Percentiles rank a stretch among this genome's conserved stretches.
Conservation (phyloP, 441 rosid species). For the Pelargonium australe region DNA sequence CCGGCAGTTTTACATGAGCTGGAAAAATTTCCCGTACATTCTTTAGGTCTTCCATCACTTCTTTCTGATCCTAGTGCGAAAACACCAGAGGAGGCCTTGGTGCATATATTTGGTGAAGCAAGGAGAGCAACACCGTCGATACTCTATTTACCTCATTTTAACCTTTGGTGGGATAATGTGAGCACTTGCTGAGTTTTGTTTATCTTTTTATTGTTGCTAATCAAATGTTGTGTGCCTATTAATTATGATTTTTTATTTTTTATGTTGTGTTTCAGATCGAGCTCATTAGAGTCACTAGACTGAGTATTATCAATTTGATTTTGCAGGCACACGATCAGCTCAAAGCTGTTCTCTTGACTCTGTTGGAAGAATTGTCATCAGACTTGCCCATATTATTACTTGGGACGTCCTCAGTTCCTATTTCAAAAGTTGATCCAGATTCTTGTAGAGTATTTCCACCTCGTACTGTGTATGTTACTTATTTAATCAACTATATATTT, state of each 20-base stretch:
- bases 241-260: neutral
- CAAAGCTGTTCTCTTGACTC: constrained; percentile 78
- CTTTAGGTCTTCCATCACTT: constrained; percentile 95
- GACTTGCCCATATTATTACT: constrained; percentile 78
- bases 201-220: constrained; percentile 15
- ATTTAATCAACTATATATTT: constrained; percentile 11
- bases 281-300: constrained; percentile 15
- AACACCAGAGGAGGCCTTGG: constrained; percentile 98
- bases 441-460: constrained; percentile 54
- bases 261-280: neutral
- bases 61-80: constrained; percentile 99
- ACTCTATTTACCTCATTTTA: constrained; percentile 82
- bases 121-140: constrained; percentile 95
- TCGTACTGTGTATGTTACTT: constrained; percentile 64
- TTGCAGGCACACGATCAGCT: constrained; percentile 96
- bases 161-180: constrained; percentile 99
- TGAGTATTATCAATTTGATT: constrained; percentile 19
- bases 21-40: constrained; percentile 96
- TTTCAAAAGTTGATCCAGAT: constrained; percentile 47
- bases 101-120: constrained; percentile 98
- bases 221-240: constrained; percentile 1
- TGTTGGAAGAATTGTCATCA: constrained; percentile 91
- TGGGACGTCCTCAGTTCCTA: constrained; percentile 58
- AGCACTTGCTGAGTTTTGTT: constrained; percentile 27
- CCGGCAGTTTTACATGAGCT: constrained; percentile 95